These are phyloP conservation scores for Choanephora cucurbitarum DNA, from an alignment of 371 early-diverging fungal genomes.

Conservation along the genomic window DNA sequence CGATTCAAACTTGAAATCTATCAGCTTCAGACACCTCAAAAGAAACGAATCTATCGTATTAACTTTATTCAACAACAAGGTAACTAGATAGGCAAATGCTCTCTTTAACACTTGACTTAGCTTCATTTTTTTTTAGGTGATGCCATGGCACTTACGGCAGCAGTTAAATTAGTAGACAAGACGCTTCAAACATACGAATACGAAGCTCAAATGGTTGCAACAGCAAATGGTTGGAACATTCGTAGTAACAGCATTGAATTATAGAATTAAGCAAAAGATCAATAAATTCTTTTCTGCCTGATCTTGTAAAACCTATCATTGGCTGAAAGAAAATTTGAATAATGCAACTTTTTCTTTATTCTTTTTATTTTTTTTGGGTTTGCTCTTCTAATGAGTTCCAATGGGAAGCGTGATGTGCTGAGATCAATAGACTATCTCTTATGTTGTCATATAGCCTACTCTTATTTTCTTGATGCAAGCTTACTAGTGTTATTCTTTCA, in stretches of 20 bases:
- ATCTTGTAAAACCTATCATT: too few species aligned
- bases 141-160: conserved; percentile 43
- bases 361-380: conserved; percentile 29
- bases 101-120: not conserved
- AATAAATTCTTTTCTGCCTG: too few species aligned
- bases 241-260: conserved; percentile 1
- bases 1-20: conserved; percentile 42
- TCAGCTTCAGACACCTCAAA: conserved; percentile 23
- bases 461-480: conserved; percentile 46
- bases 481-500: conserved; percentile 38
- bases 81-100: conserved; percentile 4
- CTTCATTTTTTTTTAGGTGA: conserved; percentile 29
- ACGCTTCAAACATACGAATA: conserved; percentile 43
- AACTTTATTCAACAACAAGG: conserved; percentile 54
- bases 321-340: too few species aligned
- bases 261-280: too few species aligned
- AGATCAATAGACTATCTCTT: conserved; percentile 44
- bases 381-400: conserved; percentile 32
- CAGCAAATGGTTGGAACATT: conserved; percentile 36
- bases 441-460: conserved; percentile 46
- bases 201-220: conserved; percentile 37
- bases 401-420: conserved; percentile 47
- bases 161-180: conserved; percentile 41
- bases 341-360: too few species aligned
- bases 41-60: conserved; percentile 30